Conservation (phyloP, 495 filamentous ascomycete genomes). For the Neurospora sublineolata region DNA sequence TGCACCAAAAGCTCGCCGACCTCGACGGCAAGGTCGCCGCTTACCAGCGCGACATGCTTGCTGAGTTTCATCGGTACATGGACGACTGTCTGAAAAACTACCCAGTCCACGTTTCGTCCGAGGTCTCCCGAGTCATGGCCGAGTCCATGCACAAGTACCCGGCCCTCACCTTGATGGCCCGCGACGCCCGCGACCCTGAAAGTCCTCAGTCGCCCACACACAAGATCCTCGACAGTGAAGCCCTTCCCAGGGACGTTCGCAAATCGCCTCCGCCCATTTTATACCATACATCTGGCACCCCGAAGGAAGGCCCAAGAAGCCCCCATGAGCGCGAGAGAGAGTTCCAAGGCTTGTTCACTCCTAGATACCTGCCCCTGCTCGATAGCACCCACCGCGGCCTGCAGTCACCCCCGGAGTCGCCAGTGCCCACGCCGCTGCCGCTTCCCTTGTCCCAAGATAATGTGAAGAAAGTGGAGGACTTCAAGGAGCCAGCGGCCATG, state of each 20-base stretch:
- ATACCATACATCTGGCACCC: constrained; percentile 25
- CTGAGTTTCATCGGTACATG: constrained; percentile 37
- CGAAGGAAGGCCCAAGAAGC: constrained; percentile 24
- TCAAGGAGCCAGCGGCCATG: constrained; percentile 8
- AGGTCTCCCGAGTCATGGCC: constrained; percentile 31
- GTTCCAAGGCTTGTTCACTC: constrained; percentile 50
- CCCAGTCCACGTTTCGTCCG: constrained; percentile 32
- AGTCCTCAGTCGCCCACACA: constrained; percentile 9
- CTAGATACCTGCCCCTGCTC: constrained; percentile 47
- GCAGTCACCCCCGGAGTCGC: constrained; percentile 15
- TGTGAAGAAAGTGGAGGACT: constrained; percentile 19
- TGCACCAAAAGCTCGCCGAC: constrained; percentile 38
- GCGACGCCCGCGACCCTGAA: neutral
- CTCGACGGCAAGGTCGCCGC: constrained; percentile 38
- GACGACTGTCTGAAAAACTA: constrained; percentile 33
- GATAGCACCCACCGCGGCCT: constrained; percentile 29
- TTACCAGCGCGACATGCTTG: constrained; percentile 38
- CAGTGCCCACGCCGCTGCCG: constrained; percentile 6
- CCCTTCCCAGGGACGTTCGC: constrained; percentile 15
- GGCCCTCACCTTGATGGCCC: constrained; percentile 20
- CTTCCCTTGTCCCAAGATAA: constrained; percentile 11
- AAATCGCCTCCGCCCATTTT: constrained; percentile 33
- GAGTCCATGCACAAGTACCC: constrained; percentile 33
- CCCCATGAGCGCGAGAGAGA: constrained; percentile 44
- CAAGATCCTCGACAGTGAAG: constrained; percentile 12